Percentiles rank a stretch among this genome's conserved stretches.
Evolutionary conservation across 768 basidiomycete genomes (phyloP).

Genomic region (Lyophyllum decastes): DNA sequence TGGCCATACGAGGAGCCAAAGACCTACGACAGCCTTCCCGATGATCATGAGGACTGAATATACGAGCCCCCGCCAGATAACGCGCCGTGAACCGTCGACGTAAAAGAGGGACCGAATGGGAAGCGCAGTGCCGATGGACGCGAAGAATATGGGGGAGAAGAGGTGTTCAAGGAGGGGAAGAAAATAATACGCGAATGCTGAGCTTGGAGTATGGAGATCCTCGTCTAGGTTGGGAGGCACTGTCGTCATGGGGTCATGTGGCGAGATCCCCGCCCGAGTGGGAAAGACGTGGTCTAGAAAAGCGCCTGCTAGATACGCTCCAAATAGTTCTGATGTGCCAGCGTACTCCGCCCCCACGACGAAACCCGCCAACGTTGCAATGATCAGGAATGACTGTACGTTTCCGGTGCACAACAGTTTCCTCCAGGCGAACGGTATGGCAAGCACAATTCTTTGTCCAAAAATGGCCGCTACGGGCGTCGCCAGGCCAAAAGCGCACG

Average conservation of each 20-base stretch:
- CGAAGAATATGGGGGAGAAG: slow-evolving; percentile 67
- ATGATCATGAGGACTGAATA: slow-evolving; percentile 62
- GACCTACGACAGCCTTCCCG: slow-evolving; percentile 51
- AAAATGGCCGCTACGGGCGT: slow-evolving; percentile 34
- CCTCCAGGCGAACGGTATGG: background rate
- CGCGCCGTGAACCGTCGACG: slow-evolving; percentile 36
- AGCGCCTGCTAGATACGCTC: slow-evolving; percentile 61
- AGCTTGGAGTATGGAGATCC: background rate
- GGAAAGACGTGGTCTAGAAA: background rate
- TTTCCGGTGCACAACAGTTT: slow-evolving; percentile 9
- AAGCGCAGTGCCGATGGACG: slow-evolving; percentile 60
- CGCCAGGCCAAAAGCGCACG: slow-evolving; percentile 47
- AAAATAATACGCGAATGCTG: slow-evolving; percentile 31
- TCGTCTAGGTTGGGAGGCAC: background rate
- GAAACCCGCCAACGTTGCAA: slow-evolving; percentile 40
- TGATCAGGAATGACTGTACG: slow-evolving; percentile 37
- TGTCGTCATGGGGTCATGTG: background rate
- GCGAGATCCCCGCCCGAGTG: background rate
- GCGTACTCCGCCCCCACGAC: slow-evolving; percentile 51
- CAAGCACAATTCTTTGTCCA: slow-evolving; percentile 2
- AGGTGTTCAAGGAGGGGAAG: slow-evolving; percentile 39
- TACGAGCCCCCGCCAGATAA: slow-evolving; percentile 55
- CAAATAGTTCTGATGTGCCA: slow-evolving; percentile 62
- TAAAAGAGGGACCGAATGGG: slow-evolving; percentile 40
- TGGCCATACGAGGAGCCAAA: slow-evolving; percentile 43